Evolutionary conservation across 1,284 basidiomycete species (phyloP).

Genomic region (Microbotryum silenes-acaulis): DNA sequence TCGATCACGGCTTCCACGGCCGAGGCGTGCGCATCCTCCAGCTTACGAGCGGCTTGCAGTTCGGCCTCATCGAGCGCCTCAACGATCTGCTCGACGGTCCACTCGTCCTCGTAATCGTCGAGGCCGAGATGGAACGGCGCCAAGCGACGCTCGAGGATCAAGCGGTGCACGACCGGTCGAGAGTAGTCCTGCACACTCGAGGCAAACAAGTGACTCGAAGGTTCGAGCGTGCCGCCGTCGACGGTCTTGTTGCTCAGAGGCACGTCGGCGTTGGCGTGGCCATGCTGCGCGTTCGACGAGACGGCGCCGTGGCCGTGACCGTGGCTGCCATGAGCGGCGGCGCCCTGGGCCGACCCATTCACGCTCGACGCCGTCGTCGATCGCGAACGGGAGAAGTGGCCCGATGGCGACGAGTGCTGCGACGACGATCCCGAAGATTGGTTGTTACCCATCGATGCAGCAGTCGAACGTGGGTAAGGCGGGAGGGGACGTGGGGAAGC

Average conservation of each 20-base stretch:
- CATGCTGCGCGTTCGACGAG: conserved; percentile 12
- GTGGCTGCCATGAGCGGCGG: not conserved
- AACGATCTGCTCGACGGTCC: conserved; percentile 74
- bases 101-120: conserved; percentile 81
- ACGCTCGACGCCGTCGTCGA: not conserved
- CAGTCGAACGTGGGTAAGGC: not conserved
- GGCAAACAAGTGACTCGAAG: conserved; percentile 77
- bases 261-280: not conserved
- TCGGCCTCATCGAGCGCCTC: conserved; percentile 45
- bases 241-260: conserved; percentile 41
- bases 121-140: conserved; percentile 93
- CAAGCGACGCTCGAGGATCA: conserved; percentile 77
- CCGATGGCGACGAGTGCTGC: not conserved
- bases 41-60: conserved; percentile 21
- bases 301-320: conserved; percentile 1
- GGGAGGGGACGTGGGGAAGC: not conserved
- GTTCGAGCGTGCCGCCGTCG: conserved; percentile 63
- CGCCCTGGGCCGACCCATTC: not conserved
- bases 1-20: conserved; percentile 24
- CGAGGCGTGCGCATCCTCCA: conserved; percentile 19
- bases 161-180: conserved; percentile 62
- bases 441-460: conserved; percentile 21
- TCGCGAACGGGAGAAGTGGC: not conserved
- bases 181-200: conserved; percentile 66
- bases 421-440: conserved; percentile 11